phyloP scores from a whole-genome alignment of 176 grass and related monocot species.

The Coix lacrymajobi region DNA sequence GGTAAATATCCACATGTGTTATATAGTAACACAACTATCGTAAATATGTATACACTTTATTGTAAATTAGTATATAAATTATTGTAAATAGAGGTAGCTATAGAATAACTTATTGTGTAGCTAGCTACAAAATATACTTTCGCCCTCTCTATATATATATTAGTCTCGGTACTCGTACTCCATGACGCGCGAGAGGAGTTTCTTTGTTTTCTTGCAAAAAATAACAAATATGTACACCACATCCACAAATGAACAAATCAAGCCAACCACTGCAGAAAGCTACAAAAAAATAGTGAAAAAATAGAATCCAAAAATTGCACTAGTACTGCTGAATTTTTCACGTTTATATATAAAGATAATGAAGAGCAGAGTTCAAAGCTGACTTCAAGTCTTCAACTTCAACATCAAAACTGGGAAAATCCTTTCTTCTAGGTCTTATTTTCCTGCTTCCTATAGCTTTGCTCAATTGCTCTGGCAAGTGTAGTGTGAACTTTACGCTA shows the following conservation, averaged over 20 bases:
- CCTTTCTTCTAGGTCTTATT: conserved; percentile 6
- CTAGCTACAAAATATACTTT: too few species aligned
- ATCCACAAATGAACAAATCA: not conserved
- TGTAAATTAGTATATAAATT: too few species aligned
- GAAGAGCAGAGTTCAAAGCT: not conserved
- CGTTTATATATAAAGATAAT: not conserved
- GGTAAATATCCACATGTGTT: too few species aligned
- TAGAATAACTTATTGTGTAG: too few species aligned
- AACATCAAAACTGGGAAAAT: conserved; percentile 7
- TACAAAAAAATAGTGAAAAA: not conserved
- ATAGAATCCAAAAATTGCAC: not conserved
- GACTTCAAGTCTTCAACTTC: not conserved
- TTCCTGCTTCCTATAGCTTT: not conserved
- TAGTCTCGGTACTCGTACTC: too few species aligned
- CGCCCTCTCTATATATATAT: too few species aligned
- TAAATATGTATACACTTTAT: too few species aligned
- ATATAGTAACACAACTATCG: too few species aligned
- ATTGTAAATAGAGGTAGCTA: too few species aligned
- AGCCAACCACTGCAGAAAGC: not conserved
- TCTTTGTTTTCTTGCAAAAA: not conserved
- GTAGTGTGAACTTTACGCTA: not conserved
- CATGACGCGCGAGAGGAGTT: too few species aligned
- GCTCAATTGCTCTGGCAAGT: not conserved
- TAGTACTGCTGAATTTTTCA: not conserved
- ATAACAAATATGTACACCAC: not conserved